Evolutionary conservation across 2,329 filamentous ascomycete species (phyloP).

Genomic region (Colletotrichum shisoi): DNA sequence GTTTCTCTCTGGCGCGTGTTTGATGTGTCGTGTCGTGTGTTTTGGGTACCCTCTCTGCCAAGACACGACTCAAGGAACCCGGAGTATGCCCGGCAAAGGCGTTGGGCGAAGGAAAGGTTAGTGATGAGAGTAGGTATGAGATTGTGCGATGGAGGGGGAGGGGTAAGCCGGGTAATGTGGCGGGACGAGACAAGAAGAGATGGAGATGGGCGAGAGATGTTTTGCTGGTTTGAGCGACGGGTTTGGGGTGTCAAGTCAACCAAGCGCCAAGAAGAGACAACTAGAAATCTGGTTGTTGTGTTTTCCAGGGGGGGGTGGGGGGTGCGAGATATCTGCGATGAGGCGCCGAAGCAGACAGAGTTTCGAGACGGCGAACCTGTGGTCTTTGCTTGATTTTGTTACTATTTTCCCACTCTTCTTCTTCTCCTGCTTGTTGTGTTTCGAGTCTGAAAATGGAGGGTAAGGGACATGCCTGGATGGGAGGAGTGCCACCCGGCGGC

Average conservation of each 20-base stretch:
- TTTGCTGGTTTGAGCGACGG: not conserved
- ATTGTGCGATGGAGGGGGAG: not conserved
- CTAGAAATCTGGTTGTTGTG: not conserved
- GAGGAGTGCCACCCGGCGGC: not conserved
- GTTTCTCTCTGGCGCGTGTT: not conserved
- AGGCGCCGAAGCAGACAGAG: not conserved
- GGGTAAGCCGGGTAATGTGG: not conserved
- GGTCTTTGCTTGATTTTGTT: constrained; percentile 4
- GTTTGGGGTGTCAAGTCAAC: constrained; percentile 1
- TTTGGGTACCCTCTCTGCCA: not conserved
- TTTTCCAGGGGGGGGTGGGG: too few relatives aligned
- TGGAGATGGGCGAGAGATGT: not conserved
- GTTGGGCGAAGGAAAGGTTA: not conserved
- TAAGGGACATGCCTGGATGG: not conserved
- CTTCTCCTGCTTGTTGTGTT: not conserved
- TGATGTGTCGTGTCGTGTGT: not conserved
- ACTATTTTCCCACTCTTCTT: not conserved
- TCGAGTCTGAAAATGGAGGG: not conserved
- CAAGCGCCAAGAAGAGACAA: not conserved
- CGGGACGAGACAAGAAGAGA: not conserved
- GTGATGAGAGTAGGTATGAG: not conserved
- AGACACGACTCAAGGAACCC: not conserved
- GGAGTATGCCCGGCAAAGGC: not conserved
- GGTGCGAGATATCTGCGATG: not conserved
- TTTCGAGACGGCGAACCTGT: constrained; percentile 12